phyloP scores from a whole-genome alignment of 805 yeast genomes.

The Starmerella kuoi region DNA sequence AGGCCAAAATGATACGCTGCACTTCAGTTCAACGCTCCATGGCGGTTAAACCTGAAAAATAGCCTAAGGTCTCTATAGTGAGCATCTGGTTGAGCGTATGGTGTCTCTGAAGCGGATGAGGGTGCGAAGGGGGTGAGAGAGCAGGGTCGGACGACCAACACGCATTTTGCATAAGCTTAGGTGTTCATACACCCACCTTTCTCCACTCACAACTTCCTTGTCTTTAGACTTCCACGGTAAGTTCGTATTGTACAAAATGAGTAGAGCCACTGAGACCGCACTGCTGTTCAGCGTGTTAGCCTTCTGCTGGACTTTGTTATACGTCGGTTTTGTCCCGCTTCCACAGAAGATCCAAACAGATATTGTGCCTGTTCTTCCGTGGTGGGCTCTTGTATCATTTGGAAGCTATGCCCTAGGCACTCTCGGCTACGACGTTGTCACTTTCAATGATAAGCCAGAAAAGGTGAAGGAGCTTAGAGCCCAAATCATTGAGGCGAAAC shows the following conservation, averaged over 20 bases:
- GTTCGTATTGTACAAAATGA: constrained; percentile 38
- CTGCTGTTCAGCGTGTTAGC: constrained; percentile 36
- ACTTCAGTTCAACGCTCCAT: constrained; percentile 87
- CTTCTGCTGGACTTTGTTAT: constrained; percentile 43
- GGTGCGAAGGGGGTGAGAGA: too few species aligned
- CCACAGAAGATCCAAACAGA: constrained; percentile 38
- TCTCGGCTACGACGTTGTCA: constrained; percentile 54
- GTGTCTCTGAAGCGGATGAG: too few species aligned
- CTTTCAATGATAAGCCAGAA: constrained; percentile 59
- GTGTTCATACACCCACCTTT: too few species aligned
- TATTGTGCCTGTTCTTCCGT: constrained; percentile 54
- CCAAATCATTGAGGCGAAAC: constrained; percentile 53
- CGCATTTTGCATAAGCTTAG: too few species aligned
- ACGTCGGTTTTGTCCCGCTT: constrained; percentile 43
- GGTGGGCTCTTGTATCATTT: constrained; percentile 56
- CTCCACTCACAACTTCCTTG: too few species aligned
- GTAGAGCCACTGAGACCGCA: constrained; percentile 53
- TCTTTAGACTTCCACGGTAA: background rate
- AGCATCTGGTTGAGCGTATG: too few species aligned
- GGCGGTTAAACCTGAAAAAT: constrained; percentile 50
- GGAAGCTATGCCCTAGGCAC: constrained; percentile 59
- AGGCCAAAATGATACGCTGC: constrained; percentile 61
- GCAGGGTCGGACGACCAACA: too few species aligned
- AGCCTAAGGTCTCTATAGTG: too few species aligned
- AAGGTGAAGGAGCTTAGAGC: constrained; percentile 49